A percentile compares a stretch with the other conserved stretches of the same genome.
Evolutionary conservation across 2,329 filamentous ascomycete species (phyloP).

Genomic region (Erysiphe neolycopersici): DNA sequence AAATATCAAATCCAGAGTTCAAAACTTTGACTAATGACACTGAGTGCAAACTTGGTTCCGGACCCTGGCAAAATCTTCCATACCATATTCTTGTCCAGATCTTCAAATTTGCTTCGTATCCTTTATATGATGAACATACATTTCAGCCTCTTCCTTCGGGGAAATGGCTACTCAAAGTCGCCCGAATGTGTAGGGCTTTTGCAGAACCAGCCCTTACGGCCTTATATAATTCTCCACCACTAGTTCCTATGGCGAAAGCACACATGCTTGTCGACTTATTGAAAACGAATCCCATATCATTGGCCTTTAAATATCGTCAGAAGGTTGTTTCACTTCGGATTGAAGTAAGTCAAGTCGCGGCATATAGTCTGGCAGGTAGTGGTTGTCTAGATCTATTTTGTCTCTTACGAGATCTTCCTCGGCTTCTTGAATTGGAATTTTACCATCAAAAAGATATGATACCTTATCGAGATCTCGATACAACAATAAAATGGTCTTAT

Average conservation of each 20-base stretch:
- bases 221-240: constrained; percentile 41
- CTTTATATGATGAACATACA: constrained; percentile 23
- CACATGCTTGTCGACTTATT: constrained; percentile 25
- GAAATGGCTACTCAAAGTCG: constrained; percentile 37
- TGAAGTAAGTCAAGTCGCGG: constrained; percentile 19
- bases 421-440: constrained; percentile 42
- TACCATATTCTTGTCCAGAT: constrained; percentile 44
- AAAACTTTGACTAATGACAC: constrained; percentile 1
- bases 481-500: constrained; percentile 41
- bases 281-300: constrained; percentile 12
- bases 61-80: constrained; percentile 31
- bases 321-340: constrained; percentile 12
- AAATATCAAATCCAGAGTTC: constrained; percentile 1
- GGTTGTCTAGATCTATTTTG: constrained; percentile 27
- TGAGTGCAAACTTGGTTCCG: constrained; percentile 3
- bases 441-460: constrained; percentile 42
- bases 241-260: constrained; percentile 25
- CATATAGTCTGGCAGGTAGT: constrained; percentile 24
- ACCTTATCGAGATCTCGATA: constrained; percentile 32
- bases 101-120: constrained; percentile 38
- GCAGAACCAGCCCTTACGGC: constrained; percentile 46
- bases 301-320: constrained; percentile 11
- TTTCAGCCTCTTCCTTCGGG: constrained; percentile 19
- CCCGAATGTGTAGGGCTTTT: constrained; percentile 35
- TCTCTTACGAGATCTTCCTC: constrained; percentile 36